Base-by-base conservation (phyloP, 1,284 basidiomycete species). In the Cryptococcus deneoformans region DNA sequence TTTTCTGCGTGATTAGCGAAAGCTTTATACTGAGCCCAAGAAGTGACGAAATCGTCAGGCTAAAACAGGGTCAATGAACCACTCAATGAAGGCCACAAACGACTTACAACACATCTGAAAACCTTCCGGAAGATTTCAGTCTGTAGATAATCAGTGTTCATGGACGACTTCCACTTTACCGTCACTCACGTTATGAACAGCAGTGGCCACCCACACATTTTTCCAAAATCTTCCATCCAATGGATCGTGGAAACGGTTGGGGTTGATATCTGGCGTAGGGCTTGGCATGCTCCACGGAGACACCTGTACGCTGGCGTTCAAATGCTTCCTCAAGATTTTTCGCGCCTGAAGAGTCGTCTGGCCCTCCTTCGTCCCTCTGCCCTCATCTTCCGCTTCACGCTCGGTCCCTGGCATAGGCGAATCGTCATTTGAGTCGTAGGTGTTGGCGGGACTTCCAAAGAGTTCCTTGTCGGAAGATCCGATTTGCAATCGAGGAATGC, bases 11-110 rank as follows among this genome's bases (percentile, higher is more conserved):
- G 83, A 38, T 82, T 77, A 44, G 72, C 73, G 60, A 90, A 95
- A 59, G 92, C 88, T 72, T 87, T 93, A 79, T 95, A 95, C 70
- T 91, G 89, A 68, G 92, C 92, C 94, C 93, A 97, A 0, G 92
- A 93, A 1, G 87, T 88, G 53, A 96, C 85, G 12, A 87, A 80
- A 73, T 97, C 92, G 72, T 96, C 93, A 4, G 93, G 93, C 63
- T 72, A 37, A 7, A 16, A 24, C 7, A 7, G 12, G 12, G 50
- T 58, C 35, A 67, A 55, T 45, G 11, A 35, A 20, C 24, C 10
- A 46, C 34, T 45, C 24, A 7, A 34, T 36, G 12, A 38, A 44
- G 9, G 38, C 36, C n/a, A 7, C 11, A 16, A 45, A 10, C 14
- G 3, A 66, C 69, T 69, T 53, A 73, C 71, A 46, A 92, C 81